These are phyloP conservation scores for Eucalyptus sp. DNA, from an alignment of 345 rosid species.

Conservation along the genomic window DNA sequence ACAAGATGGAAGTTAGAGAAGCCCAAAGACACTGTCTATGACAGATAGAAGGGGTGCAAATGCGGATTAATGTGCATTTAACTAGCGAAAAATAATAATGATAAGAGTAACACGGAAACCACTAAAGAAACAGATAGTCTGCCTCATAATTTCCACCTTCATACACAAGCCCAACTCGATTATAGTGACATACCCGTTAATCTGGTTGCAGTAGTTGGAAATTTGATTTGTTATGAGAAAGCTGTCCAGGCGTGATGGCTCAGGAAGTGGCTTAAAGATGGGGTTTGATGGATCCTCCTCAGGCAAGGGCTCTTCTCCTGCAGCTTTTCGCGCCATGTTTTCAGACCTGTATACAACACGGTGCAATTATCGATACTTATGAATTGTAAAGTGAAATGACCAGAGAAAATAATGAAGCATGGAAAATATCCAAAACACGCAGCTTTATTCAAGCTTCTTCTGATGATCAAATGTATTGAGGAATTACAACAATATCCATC, in stretches of 20 bases:
- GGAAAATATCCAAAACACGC: background rate
- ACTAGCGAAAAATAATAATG: background rate
- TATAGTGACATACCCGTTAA: conserved; percentile 58
- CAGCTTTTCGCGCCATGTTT: conserved; percentile 74
- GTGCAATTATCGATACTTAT: background rate
- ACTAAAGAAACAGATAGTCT: background rate
- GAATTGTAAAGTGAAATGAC: background rate
- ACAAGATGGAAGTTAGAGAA: background rate
- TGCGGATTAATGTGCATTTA: background rate
- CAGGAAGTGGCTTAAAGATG: conserved; percentile 79
- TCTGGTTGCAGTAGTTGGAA: conserved; percentile 90
- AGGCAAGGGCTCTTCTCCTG: conserved; percentile 90
- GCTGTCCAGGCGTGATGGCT: conserved; percentile 93
- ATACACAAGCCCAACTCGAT: background rate
- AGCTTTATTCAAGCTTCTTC: background rate
- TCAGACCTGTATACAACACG: conserved; percentile 49
- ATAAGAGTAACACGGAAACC: background rate
- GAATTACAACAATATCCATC: background rate
- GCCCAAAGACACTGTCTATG: background rate
- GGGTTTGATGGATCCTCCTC: conserved; percentile 98
- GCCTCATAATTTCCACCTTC: background rate
- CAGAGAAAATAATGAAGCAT: background rate
- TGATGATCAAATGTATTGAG: background rate
- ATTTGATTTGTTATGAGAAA: conserved; percentile 91
- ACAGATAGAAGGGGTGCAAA: background rate